A percentile compares a stretch with the other conserved stretches of the same genome.
phyloP scores from a whole-genome alignment of 192 early-diverging fungal species.

The Entomortierella chlamydospora region DNA sequence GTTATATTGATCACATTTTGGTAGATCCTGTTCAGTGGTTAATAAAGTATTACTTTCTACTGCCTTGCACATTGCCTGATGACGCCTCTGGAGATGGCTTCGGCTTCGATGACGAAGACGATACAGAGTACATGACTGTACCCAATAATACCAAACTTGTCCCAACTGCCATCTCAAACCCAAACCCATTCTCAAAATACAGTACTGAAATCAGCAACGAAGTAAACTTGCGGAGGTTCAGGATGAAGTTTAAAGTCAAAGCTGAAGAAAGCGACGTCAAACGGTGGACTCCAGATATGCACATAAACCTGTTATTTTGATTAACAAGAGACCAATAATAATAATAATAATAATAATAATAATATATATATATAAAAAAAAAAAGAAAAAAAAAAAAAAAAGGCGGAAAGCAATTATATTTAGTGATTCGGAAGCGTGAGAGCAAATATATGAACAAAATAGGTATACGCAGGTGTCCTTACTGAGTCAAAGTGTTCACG shows the following conservation, averaged over 20 bases:
- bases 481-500: conserved; percentile 85
- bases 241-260: conserved; percentile 87
- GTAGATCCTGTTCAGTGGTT: too few species aligned
- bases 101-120: conserved; percentile 7
- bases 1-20: too few species aligned
- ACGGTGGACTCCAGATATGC: conserved; percentile 87
- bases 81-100: background rate
- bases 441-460: background rate
- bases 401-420: too few species aligned
- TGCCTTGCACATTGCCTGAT: too few species aligned
- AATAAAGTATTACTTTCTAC: too few species aligned
- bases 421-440: background rate
- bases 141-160: conserved; percentile 83
- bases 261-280: conserved; percentile 82
- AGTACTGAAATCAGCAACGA: conserved; percentile 83
- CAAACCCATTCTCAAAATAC: conserved; percentile 84
- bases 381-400: too few species aligned
- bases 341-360: too few species aligned
- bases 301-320: conserved; percentile 76
- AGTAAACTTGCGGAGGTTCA: conserved; percentile 88
- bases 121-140: conserved; percentile 77
- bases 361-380: conserved; percentile 3
- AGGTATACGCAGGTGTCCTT: conserved; percentile 26
- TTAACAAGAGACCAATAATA: too few species aligned
- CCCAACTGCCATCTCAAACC: conserved; percentile 71